Evolutionary conservation across 208 protist genomes (phyloP).

Genomic region (Wallacemonas rigidus): DNA sequence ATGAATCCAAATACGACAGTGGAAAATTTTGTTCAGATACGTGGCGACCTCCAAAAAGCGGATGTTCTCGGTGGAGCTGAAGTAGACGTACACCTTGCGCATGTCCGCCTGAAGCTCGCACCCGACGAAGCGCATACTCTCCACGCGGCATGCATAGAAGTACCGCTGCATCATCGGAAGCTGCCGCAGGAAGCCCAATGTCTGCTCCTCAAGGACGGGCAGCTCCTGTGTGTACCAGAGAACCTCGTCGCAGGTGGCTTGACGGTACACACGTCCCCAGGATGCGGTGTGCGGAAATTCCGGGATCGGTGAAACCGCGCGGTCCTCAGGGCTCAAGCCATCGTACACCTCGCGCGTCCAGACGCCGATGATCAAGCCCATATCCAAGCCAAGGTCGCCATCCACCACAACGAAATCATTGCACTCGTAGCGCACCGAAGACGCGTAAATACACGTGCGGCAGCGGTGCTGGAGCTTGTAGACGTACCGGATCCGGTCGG

Average conservation of each 20-base stretch:
- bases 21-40: conserved; percentile 72
- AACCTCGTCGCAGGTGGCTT: conserved; percentile 20
- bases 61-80: conserved; percentile 37
- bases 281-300: conserved; percentile 22
- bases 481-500: conserved; percentile 23
- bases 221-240: conserved; percentile 19
- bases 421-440: conserved; percentile 21
- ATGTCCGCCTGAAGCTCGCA: conserved; percentile 83
- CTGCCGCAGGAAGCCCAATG: conserved; percentile 34
- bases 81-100: conserved; percentile 82
- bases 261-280: conserved; percentile 40
- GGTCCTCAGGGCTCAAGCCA: conserved; percentile 23
- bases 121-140: conserved; percentile 64
- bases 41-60: conserved; percentile 76
- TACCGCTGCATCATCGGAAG: conserved; percentile 26
- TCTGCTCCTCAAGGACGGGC: conserved; percentile 31
- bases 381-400: conserved; percentile 79
- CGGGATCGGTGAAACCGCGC: conserved; percentile 25
- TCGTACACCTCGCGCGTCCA: conserved; percentile 42
- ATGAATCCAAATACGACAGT: conserved; percentile 80
- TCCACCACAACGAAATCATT: conserved; percentile 70
- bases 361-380: conserved; percentile 40
- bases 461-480: conserved; percentile 59
- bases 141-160: conserved; percentile 58
- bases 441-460: conserved; percentile 40